Conservation (phyloP, 2,329 filamentous ascomycete species). For the Cyphellophora attinorum region DNA sequence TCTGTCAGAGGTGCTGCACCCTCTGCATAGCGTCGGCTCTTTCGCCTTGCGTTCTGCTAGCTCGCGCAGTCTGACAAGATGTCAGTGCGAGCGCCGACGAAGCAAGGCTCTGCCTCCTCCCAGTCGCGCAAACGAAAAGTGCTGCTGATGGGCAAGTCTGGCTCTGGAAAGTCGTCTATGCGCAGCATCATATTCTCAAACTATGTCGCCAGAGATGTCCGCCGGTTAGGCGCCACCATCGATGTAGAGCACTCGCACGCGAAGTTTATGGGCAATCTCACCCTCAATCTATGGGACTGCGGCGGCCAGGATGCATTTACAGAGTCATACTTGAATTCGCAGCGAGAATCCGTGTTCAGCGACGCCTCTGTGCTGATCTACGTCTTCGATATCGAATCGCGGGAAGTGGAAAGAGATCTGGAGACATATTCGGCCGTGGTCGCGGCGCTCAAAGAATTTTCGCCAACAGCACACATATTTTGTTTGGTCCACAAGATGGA, state of each 20-base stretch:
- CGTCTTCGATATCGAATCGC: slow-evolving; percentile 96
- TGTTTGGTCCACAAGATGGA: slow-evolving; percentile 99
- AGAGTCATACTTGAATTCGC: slow-evolving; percentile 93
- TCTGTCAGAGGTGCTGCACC: too few species aligned
- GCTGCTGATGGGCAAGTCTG: slow-evolving; percentile 86
- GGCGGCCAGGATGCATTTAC: slow-evolving; percentile 98
- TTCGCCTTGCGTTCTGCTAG: background rate
- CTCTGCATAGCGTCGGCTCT: background rate
- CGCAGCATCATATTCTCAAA: slow-evolving; percentile 98
- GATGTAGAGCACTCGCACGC: slow-evolving; percentile 98
- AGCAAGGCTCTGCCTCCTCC: background rate
- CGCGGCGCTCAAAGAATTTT: slow-evolving; percentile 77
- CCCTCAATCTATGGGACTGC: slow-evolving; percentile 97
- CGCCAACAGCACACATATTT: slow-evolving; percentile 72
- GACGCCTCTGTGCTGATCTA: slow-evolving; percentile 84
- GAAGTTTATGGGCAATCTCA: slow-evolving; percentile 96
- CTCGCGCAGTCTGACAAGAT: background rate
- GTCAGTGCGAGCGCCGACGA: background rate
- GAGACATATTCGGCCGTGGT: slow-evolving; percentile 89
- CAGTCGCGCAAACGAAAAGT: slow-evolving; percentile 62
- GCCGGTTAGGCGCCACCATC: slow-evolving; percentile 86
- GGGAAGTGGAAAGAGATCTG: slow-evolving; percentile 86
- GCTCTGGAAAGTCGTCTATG: slow-evolving; percentile 97
- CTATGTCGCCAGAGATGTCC: slow-evolving; percentile 92
- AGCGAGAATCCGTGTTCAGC: slow-evolving; percentile 91